These are phyloP conservation scores for Nannochloropsis salina DNA, from an alignment of 108 stramenopile genomes.

Conservation along the genomic window DNA sequence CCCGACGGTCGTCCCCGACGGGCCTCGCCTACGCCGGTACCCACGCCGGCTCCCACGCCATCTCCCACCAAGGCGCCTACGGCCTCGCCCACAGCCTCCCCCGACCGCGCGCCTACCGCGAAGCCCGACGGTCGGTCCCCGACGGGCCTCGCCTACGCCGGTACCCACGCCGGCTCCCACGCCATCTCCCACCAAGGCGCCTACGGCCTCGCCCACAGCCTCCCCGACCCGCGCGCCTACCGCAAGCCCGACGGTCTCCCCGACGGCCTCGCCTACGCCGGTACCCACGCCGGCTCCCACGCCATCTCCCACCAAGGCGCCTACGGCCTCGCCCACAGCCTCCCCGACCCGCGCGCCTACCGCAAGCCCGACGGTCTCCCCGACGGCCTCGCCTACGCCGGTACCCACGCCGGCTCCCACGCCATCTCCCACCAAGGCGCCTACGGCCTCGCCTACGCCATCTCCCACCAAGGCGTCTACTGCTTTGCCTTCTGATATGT, in stretches of 20 bases:
- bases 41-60: not conserved
- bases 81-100: too few relatives aligned
- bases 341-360: not conserved
- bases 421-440: too few relatives aligned
- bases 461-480: too few relatives aligned
- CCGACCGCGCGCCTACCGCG: too few relatives aligned
- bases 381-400: not conserved
- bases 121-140: too few relatives aligned
- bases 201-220: too few relatives aligned
- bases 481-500: too few relatives aligned
- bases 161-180: too few relatives aligned
- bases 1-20: not conserved
- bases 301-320: not conserved
- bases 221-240: not conserved
- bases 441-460: too few relatives aligned
- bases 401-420: not conserved
- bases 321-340: not conserved
- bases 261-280: not conserved
- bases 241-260: not conserved
- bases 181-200: too few relatives aligned
- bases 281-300: not conserved
- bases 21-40: not conserved
- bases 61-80: not conserved
- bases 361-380: not conserved
- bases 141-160: too few relatives aligned